Evolutionary conservation across 2,329 filamentous ascomycete genomes (phyloP).

Genomic region (Ceratocystis papillata): DNA sequence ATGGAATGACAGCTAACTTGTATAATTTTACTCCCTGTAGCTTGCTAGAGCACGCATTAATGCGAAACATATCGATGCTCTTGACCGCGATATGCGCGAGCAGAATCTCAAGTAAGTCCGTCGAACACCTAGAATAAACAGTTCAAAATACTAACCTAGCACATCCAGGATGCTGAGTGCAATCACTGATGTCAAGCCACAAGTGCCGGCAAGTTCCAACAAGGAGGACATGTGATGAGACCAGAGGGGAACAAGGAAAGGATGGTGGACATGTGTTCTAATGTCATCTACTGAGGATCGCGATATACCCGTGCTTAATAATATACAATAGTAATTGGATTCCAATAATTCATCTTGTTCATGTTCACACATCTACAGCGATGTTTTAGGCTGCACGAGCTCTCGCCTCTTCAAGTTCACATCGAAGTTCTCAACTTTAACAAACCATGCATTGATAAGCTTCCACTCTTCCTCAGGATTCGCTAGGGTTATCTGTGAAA

Average conservation of each 20-base stretch:
- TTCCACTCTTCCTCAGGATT: slow-evolving; percentile 47
- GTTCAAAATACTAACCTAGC: background rate
- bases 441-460: slow-evolving; percentile 52
- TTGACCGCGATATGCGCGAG: slow-evolving; percentile 47
- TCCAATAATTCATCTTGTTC: background rate
- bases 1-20: background rate
- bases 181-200: slow-evolving; percentile 22
- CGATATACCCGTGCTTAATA: slow-evolving; percentile 18
- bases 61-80: slow-evolving; percentile 41
- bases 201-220: slow-evolving; percentile 17
- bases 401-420: slow-evolving; percentile 36
- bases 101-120: slow-evolving; percentile 39
- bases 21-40: slow-evolving; percentile 20
- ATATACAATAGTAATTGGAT: slow-evolving; percentile 1
- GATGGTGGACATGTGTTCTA: background rate
- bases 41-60: slow-evolving; percentile 31
- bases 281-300: slow-evolving; percentile 9
- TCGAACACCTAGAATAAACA: background rate
- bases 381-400: background rate
- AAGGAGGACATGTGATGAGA: slow-evolving; percentile 16
- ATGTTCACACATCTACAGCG: background rate
- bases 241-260: background rate
- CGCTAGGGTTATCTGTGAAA: slow-evolving; percentile 14
- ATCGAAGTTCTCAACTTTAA: slow-evolving; percentile 48
- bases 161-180: slow-evolving; percentile 19